Conservation (phyloP, 768 basidiomycete genomes). For the Termitomyces sp. region DNA sequence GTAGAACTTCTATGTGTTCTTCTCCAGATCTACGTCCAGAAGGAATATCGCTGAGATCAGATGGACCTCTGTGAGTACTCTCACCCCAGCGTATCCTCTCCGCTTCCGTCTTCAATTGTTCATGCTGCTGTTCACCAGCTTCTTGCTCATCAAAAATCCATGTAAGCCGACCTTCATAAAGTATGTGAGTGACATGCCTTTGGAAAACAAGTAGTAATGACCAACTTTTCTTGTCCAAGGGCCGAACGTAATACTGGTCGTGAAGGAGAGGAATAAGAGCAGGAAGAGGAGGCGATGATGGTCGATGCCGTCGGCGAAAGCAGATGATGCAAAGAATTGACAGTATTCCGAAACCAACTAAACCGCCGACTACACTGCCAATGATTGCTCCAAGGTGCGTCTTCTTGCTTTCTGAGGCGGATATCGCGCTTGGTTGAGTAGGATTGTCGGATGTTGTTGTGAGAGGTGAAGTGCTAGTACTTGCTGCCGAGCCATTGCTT, state of each 20-base stretch:
- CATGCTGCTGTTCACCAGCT: too few relatives aligned
- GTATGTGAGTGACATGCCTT: background rate
- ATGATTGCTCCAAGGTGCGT: background rate
- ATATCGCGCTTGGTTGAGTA: background rate
- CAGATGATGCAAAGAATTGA: background rate
- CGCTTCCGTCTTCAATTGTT: too few relatives aligned
- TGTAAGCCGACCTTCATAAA: too few relatives aligned
- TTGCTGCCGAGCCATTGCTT: too few relatives aligned
- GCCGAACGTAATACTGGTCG: background rate
- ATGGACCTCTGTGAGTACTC: background rate
- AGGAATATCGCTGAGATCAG: background rate
- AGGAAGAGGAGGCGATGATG: background rate
- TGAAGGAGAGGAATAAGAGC: background rate
- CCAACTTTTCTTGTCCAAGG: background rate
- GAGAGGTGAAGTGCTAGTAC: background rate
- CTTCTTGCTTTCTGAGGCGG: too few relatives aligned
- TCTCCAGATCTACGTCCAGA: background rate
- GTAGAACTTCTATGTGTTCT: background rate
- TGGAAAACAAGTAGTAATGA: background rate
- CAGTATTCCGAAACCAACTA: background rate
- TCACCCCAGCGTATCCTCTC: too few relatives aligned
- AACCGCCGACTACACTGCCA: background rate
- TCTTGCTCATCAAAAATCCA: too few relatives aligned
- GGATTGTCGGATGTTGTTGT: background rate
- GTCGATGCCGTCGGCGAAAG: background rate